These are phyloP conservation scores for Lasiosphaeris hirsuta DNA, from an alignment of 495 filamentous ascomycete species.

Conservation along the genomic window DNA sequence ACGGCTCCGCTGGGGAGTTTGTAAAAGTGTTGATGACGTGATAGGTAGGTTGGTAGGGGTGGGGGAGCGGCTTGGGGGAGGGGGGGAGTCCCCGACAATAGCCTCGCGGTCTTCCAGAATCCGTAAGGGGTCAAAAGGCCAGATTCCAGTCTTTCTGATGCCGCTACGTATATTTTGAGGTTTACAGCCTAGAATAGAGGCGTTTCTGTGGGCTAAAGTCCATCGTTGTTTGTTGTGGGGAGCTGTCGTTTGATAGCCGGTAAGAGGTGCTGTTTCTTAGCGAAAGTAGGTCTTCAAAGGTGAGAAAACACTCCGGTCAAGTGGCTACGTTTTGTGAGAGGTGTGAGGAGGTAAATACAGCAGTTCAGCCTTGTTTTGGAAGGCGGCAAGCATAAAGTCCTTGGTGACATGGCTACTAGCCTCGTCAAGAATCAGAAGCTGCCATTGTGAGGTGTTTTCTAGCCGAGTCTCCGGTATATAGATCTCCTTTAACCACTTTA, in stretches of 20 bases:
- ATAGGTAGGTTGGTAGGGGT: no score
- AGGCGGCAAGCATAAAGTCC: background rate
- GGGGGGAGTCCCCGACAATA: background rate
- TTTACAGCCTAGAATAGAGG: background rate
- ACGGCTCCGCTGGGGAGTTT: background rate
- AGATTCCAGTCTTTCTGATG: conserved; percentile 10
- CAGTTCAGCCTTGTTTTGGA: background rate
- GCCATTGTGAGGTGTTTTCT: conserved; percentile 2
- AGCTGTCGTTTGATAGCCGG: background rate
- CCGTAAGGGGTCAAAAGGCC: background rate
- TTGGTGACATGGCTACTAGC: background rate
- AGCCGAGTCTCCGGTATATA: conserved; percentile 12
- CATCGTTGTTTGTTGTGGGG: conserved; percentile 7
- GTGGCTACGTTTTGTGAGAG: conserved; percentile 11
- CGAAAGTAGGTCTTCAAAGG: conserved; percentile 1
- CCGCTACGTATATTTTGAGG: background rate
- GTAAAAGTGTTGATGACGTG: background rate
- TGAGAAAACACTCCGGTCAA: conserved; percentile 1
- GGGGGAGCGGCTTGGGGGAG: no score
- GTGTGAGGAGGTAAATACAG: conserved; percentile 14
- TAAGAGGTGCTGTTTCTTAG: background rate
- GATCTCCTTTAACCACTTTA: conserved; percentile 6
- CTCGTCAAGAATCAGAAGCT: conserved; percentile 10
- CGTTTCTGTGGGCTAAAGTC: background rate
- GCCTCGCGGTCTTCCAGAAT: conserved; percentile 10